Evolutionary conservation across 192 early-diverging fungal genomes (phyloP).

Genomic region (Gorgonomyces haynaldii): DNA sequence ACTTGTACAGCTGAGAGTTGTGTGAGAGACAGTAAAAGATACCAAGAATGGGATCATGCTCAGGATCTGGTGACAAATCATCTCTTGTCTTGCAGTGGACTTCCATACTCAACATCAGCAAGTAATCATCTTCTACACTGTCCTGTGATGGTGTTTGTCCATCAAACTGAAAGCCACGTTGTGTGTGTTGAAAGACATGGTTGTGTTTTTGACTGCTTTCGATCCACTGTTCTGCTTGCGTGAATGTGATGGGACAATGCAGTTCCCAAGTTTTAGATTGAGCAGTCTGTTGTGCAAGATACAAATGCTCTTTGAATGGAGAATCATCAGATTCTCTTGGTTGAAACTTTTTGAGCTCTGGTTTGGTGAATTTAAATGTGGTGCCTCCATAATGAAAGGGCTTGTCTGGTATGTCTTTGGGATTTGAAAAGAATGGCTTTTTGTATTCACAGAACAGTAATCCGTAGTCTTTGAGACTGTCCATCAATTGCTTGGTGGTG

Average conservation of each 20-base stretch:
- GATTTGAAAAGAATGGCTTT: constrained; percentile 49
- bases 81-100: constrained; percentile 39
- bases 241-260: not conserved
- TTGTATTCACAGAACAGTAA: constrained; percentile 35
- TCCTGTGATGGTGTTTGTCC: constrained; percentile 13
- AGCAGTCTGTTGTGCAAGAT: not conserved
- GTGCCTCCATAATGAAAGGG: constrained; percentile 47
- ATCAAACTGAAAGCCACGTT: not conserved
- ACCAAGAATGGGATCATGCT: constrained; percentile 41
- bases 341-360: not conserved
- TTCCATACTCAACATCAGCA: constrained; percentile 50
- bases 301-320: not conserved
- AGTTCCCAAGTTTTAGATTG: not conserved
- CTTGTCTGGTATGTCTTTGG: constrained; percentile 40
- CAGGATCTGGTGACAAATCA: constrained; percentile 55
- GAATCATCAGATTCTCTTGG: not conserved
- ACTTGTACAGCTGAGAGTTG: constrained; percentile 2
- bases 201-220: not conserved
- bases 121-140: constrained; percentile 26
- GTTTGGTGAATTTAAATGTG: constrained; percentile 25
- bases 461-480: constrained; percentile 11
- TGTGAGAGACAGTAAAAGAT: constrained; percentile 61
- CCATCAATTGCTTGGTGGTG: constrained; percentile 19
- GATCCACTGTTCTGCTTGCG: not conserved
- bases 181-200: not conserved